Evolutionary conservation across 257 asterid genomes (phyloP).

Genomic region (Parsonsia alboflavescens): DNA sequence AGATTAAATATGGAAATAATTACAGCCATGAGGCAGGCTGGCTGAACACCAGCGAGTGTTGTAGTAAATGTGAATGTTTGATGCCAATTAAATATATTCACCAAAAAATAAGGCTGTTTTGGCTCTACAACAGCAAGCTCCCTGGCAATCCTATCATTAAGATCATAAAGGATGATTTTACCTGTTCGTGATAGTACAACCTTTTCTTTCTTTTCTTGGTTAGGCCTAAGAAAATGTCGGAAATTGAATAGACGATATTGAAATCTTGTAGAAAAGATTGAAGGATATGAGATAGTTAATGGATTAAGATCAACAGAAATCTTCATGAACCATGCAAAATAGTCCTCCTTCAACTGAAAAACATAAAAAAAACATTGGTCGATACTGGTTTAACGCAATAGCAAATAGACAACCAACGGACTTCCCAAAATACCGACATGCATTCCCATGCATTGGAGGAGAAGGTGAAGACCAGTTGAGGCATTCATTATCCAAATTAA

Average conservation of each 20-base stretch:
- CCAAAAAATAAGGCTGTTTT: background rate
- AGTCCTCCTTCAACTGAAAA: conserved; percentile 9
- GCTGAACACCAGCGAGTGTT: background rate
- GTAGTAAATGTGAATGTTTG: conserved; percentile 2
- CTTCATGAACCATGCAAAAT: conserved; percentile 12
- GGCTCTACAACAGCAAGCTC: conserved; percentile 5
- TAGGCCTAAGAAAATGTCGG: background rate
- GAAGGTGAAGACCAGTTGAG: background rate
- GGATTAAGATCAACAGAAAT: conserved; percentile 10
- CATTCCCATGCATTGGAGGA: background rate
- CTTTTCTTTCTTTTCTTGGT: background rate
- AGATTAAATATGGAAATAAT: too few species aligned
- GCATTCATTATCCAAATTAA: conserved; percentile 8
- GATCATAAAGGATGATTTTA: background rate
- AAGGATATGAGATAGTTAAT: background rate
- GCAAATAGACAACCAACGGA: background rate
- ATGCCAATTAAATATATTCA: conserved; percentile 9
- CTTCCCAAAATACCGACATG: conserved; percentile 6
- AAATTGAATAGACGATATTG: background rate
- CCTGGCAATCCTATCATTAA: background rate
- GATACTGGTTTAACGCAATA: background rate
- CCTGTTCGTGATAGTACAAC: background rate
- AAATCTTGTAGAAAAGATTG: background rate
- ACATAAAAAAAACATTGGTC: conserved; percentile 3
- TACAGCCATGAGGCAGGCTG: background rate